Evolutionary conservation across 345 rosid species (phyloP), one percentile per base, ranked within the genome.

Genomic region (Trapa incisa): DNA sequence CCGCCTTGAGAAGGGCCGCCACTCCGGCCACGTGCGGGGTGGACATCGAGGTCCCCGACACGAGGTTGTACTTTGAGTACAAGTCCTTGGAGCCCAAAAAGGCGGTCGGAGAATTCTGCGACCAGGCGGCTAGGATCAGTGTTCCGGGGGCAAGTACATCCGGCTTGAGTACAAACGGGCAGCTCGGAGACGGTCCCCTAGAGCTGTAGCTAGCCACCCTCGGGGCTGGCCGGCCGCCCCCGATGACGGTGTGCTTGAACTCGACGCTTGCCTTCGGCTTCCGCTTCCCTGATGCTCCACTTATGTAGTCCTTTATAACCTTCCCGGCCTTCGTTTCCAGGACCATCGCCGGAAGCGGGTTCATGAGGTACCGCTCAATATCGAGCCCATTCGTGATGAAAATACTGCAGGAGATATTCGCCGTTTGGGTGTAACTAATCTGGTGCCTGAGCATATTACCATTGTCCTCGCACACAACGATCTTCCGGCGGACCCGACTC

Each of bases 1-100:
- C 81, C 29, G 73, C 83, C 61, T 71, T 84, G 16, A 86, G 15
- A 32, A 84, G 81, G 0, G 88, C 84, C 1, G 78, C 88, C 6
- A 84, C 75, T 53, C 88, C 91, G 3, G 88, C 72, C 4, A 73
- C 77, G 56, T 80, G 84, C 0, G 91, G 91, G 68, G 86, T 80
- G 3, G 91, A 60, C 88, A 84, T 84, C 7, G 88, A 84, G 45
- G 91, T 84, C 0, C 86, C 88, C 0, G 87, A 86, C 37, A 81
- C 10, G 9, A 84, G n/a, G 69, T 79, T 80, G 79, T 76, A 86
- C 54, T 70, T 68, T 43, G 61, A 70, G 56, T 48, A 83, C 5
- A 78, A 14, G 6, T 4, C 2, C 2, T 67, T 33, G 1, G 78
- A 67, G 48, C 70, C 57, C 39, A 79, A 42, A 37, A 0, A 2